These are phyloP conservation scores for Penicillium manginii DNA, from an alignment of 495 filamentous ascomycete genomes.

Conservation along the genomic window DNA sequence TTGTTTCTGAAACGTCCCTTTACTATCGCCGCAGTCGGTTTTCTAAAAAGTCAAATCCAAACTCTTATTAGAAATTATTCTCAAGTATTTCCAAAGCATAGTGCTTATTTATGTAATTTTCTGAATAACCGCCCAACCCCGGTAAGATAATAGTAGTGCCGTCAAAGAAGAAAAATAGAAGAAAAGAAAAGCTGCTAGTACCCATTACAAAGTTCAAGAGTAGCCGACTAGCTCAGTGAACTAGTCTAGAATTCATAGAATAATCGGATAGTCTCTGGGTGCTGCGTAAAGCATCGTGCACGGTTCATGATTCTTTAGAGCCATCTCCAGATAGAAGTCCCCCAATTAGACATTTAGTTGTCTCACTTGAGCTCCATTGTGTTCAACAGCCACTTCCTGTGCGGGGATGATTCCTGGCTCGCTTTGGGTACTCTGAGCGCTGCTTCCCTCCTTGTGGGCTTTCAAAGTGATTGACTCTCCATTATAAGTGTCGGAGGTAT, in stretches of 20 bases:
- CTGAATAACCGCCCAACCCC: background rate
- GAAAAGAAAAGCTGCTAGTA: background rate
- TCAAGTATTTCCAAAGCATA: background rate
- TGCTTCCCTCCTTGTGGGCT: slow-evolving; percentile 1
- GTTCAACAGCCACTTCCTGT: background rate
- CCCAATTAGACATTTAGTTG: background rate
- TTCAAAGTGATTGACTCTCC: slow-evolving; percentile 2
- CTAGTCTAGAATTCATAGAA: background rate
- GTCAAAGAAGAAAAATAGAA: background rate
- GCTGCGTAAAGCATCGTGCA: too few species aligned
- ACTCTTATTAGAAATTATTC: background rate
- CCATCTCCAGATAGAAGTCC: too few species aligned
- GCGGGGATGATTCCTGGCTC: background rate
- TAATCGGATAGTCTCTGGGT: too few species aligned
- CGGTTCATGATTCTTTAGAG: too few species aligned
- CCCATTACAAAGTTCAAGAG: too few species aligned
- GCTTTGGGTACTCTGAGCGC: background rate
- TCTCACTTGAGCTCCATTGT: background rate
- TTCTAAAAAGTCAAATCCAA: background rate
- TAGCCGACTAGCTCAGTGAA: background rate
- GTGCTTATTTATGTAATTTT: background rate
- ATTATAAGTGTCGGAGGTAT: slow-evolving; percentile 2
- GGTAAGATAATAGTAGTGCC: background rate
- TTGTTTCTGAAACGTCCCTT: background rate
- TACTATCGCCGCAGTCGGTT: background rate